These are phyloP conservation scores for Pachyrhizus erosus DNA, from an alignment of 306 rosid species.

Conservation along the genomic window DNA sequence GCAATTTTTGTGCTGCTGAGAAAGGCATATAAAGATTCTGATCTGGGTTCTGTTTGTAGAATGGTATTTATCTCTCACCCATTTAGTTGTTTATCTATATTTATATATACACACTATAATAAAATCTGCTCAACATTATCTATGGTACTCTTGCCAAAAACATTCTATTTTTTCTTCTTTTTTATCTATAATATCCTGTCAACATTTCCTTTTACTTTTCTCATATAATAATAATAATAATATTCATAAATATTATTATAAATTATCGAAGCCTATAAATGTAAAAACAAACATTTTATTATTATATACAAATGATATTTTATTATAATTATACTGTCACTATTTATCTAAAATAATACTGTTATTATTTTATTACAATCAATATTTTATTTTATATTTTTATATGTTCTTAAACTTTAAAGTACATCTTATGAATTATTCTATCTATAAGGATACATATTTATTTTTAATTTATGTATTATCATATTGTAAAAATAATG, in stretches of 20 bases:
- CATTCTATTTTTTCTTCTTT: neutral
- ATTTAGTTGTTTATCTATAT: neutral
- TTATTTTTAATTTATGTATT: neutral
- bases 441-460: neutral
- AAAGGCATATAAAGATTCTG: constrained; percentile 86
- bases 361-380: neutral
- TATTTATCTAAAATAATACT: neutral
- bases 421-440: neutral
- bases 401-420: too few relatives aligned
- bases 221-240: neutral
- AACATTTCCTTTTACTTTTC: neutral
- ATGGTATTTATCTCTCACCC: constrained; percentile 61
- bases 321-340: neutral
- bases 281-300: neutral
- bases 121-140: neutral
- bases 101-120: too few relatives aligned
- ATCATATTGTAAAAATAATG: neutral
- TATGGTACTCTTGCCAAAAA: neutral
- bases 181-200: neutral
- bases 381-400: too few relatives aligned
- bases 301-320: neutral
- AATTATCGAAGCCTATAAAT: neutral
- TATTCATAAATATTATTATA: neutral
- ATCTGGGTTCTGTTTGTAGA: constrained; percentile 80
- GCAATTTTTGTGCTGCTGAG: constrained; percentile 80